Percentiles rank a stretch among this genome's conserved stretches.
These are phyloP conservation scores for Rostrohypoxylon terebratum DNA, from an alignment of 495 filamentous ascomycete species.

Conservation along the genomic window DNA sequence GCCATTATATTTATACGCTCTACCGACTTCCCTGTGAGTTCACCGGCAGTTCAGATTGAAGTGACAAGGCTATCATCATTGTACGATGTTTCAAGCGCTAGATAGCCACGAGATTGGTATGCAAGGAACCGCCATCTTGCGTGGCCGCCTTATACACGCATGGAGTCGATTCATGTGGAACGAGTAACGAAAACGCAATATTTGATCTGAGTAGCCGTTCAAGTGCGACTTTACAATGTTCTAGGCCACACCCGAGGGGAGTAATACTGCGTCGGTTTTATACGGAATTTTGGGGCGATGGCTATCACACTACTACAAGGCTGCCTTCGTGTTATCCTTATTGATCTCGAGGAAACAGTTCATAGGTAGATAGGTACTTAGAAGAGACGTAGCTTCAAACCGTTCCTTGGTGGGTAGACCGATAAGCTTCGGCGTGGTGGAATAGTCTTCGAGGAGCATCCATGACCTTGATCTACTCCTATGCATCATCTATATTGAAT, in stretches of 20 bases:
- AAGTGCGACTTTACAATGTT: constrained; percentile 8
- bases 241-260: neutral
- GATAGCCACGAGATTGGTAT: constrained; percentile 17
- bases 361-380: neutral
- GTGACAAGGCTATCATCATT: neutral
- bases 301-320: neutral
- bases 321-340: neutral
- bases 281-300: neutral
- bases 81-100: constrained; percentile 7
- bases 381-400: neutral
- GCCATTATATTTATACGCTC: neutral
- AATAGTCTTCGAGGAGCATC: neutral
- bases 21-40: neutral
- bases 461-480: neutral
- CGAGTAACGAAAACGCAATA: neutral
- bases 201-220: neutral
- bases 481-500: neutral
- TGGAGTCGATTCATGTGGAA: constrained; percentile 1
- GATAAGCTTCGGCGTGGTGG: neutral
- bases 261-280: neutral
- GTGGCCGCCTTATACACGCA: constrained; percentile 6
- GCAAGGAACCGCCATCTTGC: constrained; percentile 24
- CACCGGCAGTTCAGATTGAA: neutral
- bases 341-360: neutral
- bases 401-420: neutral